Evolutionary conservation across 345 rosid species (phyloP), one percentile per base, ranked within the genome.

Genomic region (Ceriops decandra): DNA sequence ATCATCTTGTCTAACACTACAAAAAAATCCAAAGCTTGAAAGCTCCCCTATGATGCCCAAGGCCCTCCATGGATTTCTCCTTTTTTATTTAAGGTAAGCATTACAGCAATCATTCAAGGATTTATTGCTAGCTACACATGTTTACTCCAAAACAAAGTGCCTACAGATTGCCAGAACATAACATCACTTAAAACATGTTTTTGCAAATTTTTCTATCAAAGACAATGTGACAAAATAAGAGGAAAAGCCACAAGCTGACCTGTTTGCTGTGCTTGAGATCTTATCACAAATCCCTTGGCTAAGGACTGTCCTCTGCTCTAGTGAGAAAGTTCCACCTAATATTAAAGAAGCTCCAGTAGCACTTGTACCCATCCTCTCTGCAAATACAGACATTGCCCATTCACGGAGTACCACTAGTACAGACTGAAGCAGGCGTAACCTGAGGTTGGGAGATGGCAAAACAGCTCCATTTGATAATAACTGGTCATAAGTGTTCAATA

Each of bases 351-450:
- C 88, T 30, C 89, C 90, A 1, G 86, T 66, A 36, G 84, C 74
- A 68, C 86, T 85, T 21, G 90, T 85, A 20, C 88, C 90, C 86
- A 87, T 88, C 76, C 90, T 82, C 81, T 87, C 86, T 58, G 96
- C 86, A 71, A 84, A 84, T 49, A 81, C 83, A 72, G 97, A 90
- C 92, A 88, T 86, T 36, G 96, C 88, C 98, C 98, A 95, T 78
- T 95, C 99, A 28, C 86, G 88, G 22, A 95, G 96, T 53, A 95
- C 84, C 63, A 84, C 85, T 36, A 90, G 83, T 65, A 92, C 91
- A 20, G 99, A 95, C 61, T 81, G 73, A 32, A 92, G 88, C 71
- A 90, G 89, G 59, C 95, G 90, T 78, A 95, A 70, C 78, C 92
- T 85, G 60, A 90, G 96, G 70, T 77, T 86, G 3, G 97, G 93